Base-by-base conservation (phyloP, 2,329 filamentous ascomycete species). In the Botrytis tulipae region DNA sequence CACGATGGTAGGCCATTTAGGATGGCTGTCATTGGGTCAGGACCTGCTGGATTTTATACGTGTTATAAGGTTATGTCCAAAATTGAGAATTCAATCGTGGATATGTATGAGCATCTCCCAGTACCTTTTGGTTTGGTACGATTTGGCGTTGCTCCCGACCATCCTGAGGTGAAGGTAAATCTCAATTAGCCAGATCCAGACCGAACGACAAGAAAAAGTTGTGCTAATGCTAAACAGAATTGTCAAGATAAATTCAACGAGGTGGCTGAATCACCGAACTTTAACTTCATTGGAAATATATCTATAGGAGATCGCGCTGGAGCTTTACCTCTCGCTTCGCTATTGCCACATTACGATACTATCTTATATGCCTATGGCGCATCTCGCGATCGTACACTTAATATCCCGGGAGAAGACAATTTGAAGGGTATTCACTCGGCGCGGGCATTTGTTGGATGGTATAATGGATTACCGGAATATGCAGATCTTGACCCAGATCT, bases 141-240 rank as follows among this genome's bases (percentile, higher is more conserved):
- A 72, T 97, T 96, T 80, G 96, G 96, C 14, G 96, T 99, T 74
- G 97, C 96, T n/a, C 96, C 96, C 8, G 96, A 99, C 82, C 96
- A 99, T 83, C 95, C 96, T 0, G 95, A 99, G 84, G 96, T 99
- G 77, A 99, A 99, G 89, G 94, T 96, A 74, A 59, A 32, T 71
- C 65, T 37, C 6, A 59, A 44, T 51, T 20, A 54, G 40, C 22
- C 29, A 72, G 44, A 70, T 70, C n/a, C 35, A 73, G 44, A 48
- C 51, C 35, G 70, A 40, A 62, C 37, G 60, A 29, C 67, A 66
- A 46, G 37, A 40, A 42, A 32, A 74, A 46, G 72, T 42, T 29
- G 32, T 35, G 37, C 73, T 78, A 73, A 79, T 29, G 20, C 32
- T 57, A 22, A 69, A 29, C 80, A 97, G 94, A 98, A 98, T 81